Evolutionary conservation across 208 protist species (phyloP).

Genomic region (Acanthamoeba culbertsoni): DNA sequence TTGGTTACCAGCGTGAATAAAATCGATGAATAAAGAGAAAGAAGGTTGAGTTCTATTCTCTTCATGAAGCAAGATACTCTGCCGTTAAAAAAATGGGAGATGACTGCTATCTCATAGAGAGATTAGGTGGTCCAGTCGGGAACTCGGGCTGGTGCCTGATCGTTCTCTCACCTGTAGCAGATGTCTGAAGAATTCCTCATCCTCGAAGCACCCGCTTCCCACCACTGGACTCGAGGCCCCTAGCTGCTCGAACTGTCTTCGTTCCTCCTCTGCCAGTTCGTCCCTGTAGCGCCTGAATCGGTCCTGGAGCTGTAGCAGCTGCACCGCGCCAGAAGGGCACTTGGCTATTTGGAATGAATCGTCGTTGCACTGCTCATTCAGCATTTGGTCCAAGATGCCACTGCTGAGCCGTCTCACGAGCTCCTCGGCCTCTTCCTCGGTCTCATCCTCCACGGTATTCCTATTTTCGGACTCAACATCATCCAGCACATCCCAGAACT

Average conservation of each 20-base stretch:
- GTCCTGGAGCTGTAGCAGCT: constrained; percentile 3
- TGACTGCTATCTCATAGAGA: too few species aligned
- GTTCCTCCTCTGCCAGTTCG: neutral
- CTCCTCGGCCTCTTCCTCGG: neutral
- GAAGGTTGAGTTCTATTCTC: too few species aligned
- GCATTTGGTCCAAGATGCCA: neutral
- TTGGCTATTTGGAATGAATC: neutral
- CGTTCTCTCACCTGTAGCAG: neutral
- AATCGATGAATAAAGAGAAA: too few species aligned
- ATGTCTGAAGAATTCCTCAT: constrained; percentile 22
- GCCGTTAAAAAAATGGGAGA: too few species aligned
- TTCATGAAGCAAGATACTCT: too few species aligned
- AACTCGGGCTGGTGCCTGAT: neutral
- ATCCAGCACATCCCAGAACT: constrained; percentile 27
- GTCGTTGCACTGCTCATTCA: neutral
- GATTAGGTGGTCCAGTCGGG: too few species aligned
- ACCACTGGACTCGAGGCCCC: neutral
- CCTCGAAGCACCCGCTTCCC: constrained; percentile 21
- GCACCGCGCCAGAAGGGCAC: neutral
- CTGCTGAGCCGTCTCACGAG: neutral
- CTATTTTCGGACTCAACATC: neutral
- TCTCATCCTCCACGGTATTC: neutral
- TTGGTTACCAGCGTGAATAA: too few species aligned
- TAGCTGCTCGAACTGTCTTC: neutral
- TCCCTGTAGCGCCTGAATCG: neutral